Evolutionary conservation across 2,329 filamentous ascomycete species (phyloP).

Genomic region (Fusarium concolor): DNA sequence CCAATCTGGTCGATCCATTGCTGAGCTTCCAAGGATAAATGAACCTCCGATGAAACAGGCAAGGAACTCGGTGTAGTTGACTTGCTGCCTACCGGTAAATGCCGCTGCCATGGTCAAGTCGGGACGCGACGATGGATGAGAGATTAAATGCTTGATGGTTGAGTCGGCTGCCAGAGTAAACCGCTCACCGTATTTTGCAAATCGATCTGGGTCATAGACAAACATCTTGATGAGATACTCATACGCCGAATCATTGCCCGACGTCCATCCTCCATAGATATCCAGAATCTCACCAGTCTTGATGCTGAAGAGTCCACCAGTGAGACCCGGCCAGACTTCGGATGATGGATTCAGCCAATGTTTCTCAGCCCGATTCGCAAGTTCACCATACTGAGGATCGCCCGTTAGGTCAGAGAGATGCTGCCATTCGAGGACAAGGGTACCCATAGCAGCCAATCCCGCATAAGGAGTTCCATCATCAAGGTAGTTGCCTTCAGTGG

Average conservation of each 20-base stretch:
- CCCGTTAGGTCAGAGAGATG: conserved; percentile 21
- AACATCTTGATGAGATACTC: conserved; percentile 73
- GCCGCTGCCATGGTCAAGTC: conserved; percentile 71
- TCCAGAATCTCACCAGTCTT: conserved; percentile 43
- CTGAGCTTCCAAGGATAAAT: conserved; percentile 69
- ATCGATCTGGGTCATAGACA: conserved; percentile 71
- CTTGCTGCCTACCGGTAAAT: conserved; percentile 69
- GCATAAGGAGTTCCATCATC: neutral
- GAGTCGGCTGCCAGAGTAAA: conserved; percentile 65
- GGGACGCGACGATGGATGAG: conserved; percentile 76
- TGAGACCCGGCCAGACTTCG: conserved; percentile 22
- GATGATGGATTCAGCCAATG: conserved; percentile 20
- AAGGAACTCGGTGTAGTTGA: conserved; percentile 58
- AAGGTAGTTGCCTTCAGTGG: neutral
- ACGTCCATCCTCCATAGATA: conserved; percentile 63
- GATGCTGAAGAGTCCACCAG: conserved; percentile 11
- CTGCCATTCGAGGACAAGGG: conserved; percentile 24
- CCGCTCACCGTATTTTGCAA: conserved; percentile 15
- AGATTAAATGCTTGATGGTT: conserved; percentile 26
- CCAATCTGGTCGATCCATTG: conserved; percentile 59
- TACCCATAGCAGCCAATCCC: conserved; percentile 6
- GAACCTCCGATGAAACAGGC: conserved; percentile 75
- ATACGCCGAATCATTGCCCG: conserved; percentile 67
- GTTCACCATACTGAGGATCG: neutral
- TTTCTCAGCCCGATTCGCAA: conserved; percentile 6